phyloP scores from a whole-genome alignment of 352 stramenopile species.

The Pythium aquatile region DNA sequence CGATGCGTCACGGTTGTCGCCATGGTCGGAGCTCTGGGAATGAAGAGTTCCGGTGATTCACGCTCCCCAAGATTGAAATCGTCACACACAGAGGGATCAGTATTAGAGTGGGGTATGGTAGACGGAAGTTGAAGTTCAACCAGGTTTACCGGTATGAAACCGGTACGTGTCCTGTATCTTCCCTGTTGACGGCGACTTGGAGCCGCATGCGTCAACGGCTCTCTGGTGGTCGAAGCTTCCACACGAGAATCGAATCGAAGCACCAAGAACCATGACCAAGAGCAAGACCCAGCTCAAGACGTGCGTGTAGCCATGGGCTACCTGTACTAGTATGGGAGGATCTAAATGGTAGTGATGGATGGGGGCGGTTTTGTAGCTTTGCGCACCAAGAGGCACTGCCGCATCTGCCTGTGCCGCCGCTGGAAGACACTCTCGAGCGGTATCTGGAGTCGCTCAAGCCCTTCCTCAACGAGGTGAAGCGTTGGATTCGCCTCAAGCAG shows the following conservation, averaged over 20 bases:
- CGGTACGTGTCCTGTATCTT: neutral
- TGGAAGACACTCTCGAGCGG: slow-evolving; percentile 83
- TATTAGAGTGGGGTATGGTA: neutral
- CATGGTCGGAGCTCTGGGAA: neutral
- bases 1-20: slow-evolving; percentile 10
- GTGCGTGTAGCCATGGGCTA: neutral
- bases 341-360: neutral
- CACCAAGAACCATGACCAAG: slow-evolving; percentile 20
- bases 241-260: neutral
- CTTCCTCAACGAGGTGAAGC: slow-evolving; percentile 46
- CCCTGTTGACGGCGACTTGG: neutral
- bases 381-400: slow-evolving; percentile 64
- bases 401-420: slow-evolving; percentile 76
- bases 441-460: slow-evolving; percentile 79
- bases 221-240: neutral
- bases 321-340: too few relatives aligned
- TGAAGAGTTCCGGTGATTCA: neutral
- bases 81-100: too few relatives aligned
- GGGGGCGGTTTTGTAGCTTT: slow-evolving; percentile 23
- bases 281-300: slow-evolving; percentile 20
- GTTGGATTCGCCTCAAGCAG: neutral
- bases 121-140: neutral
- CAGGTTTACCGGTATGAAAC: neutral
- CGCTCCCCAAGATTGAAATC: neutral
- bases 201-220: neutral